phyloP scores from a whole-genome alignment of 139 green algal genomes.

The Desmodesmus armatus region DNA sequence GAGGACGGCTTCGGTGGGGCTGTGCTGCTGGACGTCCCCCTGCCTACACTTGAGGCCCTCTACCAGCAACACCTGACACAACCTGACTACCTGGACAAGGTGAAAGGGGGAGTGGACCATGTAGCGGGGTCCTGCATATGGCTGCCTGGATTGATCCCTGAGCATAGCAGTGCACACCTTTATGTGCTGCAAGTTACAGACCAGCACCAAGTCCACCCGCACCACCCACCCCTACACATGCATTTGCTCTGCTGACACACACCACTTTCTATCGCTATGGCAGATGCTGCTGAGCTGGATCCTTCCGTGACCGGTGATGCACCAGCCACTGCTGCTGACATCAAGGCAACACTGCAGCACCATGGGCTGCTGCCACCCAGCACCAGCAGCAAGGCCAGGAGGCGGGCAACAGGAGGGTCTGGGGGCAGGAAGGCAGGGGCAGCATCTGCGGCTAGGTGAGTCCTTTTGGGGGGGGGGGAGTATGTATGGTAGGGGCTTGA shows the following conservation, averaged over 20 bases:
- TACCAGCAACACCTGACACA: constrained; percentile 40
- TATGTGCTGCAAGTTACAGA: too few species aligned
- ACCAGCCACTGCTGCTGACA: not conserved
- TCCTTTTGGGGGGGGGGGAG: too few species aligned
- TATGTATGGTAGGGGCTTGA: too few species aligned
- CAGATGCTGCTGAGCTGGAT: too few species aligned
- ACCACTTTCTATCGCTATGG: too few species aligned
- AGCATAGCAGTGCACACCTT: not conserved
- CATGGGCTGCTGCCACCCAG: too few species aligned
- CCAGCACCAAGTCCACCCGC: too few species aligned
- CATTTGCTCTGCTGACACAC: not conserved
- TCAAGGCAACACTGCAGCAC: too few species aligned
- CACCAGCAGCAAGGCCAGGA: not conserved
- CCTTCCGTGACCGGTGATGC: not conserved
- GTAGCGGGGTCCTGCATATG: not conserved
- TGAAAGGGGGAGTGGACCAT: not conserved
- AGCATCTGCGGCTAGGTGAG: not conserved
- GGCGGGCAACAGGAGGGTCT: too few species aligned
- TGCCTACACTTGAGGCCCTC: constrained; percentile 20
- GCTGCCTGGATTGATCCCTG: not conserved
- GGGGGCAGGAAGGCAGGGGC: not conserved
- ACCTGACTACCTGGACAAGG: constrained; percentile 35
- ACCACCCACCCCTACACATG: not conserved
- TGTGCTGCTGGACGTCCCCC: constrained; percentile 19
- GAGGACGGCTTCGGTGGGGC: not conserved